Base-by-base conservation (phyloP, 441 rosid genomes). In the Codiaeum variegatum region DNA sequence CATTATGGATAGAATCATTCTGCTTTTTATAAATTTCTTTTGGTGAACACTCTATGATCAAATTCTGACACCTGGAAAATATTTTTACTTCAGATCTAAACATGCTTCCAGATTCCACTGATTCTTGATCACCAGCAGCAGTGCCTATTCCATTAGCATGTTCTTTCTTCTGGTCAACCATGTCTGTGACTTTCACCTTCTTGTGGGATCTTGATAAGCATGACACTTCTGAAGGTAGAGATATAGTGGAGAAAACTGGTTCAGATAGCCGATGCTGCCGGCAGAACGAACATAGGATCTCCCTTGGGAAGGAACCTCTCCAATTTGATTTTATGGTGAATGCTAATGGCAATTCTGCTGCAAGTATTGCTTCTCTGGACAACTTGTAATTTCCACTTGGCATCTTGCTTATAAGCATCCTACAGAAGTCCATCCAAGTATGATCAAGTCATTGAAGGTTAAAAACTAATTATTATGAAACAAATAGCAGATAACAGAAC, bases 331-430 rank as follows among this genome's bases (percentile, higher is more conserved):
- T 93, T 62, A 92, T 83, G 16, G 97, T 91, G 77, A 81, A 91
- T 42, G 81, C 73, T 36, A 61, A 31, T 59, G 99, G 98, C 83
- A 93, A 79, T 77, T 90, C 91, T 24, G 97, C 87, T 8, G 85
- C 81, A 72, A 93, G 81, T 56, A 91, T 65, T 70, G 97, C 93
- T 67, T 87, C 87, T 81, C 97, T 82, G 16, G 93, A 86, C 81
- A 95, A 71, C 85, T 91, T 95, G 79, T 95, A 95, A 75, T 80
- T 74, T 71, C 98, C 99, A 79, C 82, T 83, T 3, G 99, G 99
- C 62, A 83, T 79, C 89, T 89, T 91, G 82, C 84, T 78, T 42
- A 86, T 65, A 75, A 86, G 85, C 86, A 87, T 83, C 86, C 94
- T 91, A 83, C 69, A 74, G 26, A 75, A 75, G 58, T 67, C 67